Base-by-base conservation (phyloP, 1,139 yeast genomes). In the Yamadazyma sp. region DNA sequence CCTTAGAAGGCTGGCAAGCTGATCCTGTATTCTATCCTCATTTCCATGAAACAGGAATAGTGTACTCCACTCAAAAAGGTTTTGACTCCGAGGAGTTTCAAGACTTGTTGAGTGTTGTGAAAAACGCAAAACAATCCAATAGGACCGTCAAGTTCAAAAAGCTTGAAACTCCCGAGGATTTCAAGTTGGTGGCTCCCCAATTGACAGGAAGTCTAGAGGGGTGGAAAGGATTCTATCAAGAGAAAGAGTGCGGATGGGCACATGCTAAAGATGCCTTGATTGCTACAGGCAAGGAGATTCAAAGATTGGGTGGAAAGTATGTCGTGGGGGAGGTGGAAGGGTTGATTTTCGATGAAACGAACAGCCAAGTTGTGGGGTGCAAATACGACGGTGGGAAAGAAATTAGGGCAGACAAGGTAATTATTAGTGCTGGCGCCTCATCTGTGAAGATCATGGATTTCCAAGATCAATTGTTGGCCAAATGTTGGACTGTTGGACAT, bases 401-500 rank as follows among this genome's bases (percentile, higher is more conserved):
- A n/a, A 11, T 15, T 30, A 8, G 10, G 20, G 64, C 63, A 4
- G 56, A 56, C 24, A 58, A 50, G 30, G 52, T 55, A 12, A 46
- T 68, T 17, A 45, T 68, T 9, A 49, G 63, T 25, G 57, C 66
- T 17, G 74, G 73, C 26, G 70, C 73, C 1, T 48, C 56, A 14
- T 60, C 71, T 1, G 55, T 58, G 14, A 51, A 48, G 27, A 32
- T 66, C 12, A 39, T 66, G 17, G 62, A 68, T 37, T 58, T 65
- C 34, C 39, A 57, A 18, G 51, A 53, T 9, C 72, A 66, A 38
- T 38, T 42, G 10, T 31, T 31, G 15, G 41, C 43, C 28, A 36
- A 39, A 22, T 69, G 73, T n/a, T 54, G 64, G 44, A 62, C 69
- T 31, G 57, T 69, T 14, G 69, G 69, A 1, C 75, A 70, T 44